These are phyloP conservation scores for Solanum chmielewskii DNA, from an alignment of 257 asterid genomes.

Conservation along the genomic window DNA sequence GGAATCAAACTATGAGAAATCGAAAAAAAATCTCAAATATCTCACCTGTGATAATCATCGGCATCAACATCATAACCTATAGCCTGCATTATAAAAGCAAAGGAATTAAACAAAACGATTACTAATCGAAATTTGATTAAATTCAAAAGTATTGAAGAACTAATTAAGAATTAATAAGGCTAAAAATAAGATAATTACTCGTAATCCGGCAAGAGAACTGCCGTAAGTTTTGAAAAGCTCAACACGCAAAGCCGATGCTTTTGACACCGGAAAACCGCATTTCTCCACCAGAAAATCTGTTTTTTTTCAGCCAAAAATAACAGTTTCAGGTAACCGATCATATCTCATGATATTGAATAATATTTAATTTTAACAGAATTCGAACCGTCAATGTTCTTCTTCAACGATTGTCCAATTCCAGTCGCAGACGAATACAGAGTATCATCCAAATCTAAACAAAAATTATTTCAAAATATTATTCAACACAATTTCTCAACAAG, in stretches of 20 bases:
- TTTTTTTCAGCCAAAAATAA: background rate
- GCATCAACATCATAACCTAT: constrained; percentile 62
- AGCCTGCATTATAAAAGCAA: constrained; percentile 29
- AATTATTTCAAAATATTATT: background rate
- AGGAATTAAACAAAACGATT: background rate
- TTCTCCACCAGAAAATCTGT: constrained; percentile 60
- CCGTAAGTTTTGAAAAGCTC: constrained; percentile 78
- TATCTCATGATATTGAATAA: background rate
- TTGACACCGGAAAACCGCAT: constrained; percentile 47
- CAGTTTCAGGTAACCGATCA: background rate
- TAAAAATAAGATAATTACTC: constrained; percentile 30
- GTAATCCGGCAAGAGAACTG: constrained; percentile 85
- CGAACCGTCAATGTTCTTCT: constrained; percentile 70
- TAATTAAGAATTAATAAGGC: background rate
- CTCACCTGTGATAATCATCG: constrained; percentile 81
- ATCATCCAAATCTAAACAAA: constrained; percentile 67
- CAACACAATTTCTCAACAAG: background rate
- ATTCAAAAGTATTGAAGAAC: background rate
- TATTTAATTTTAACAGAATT: background rate
- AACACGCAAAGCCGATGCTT: constrained; percentile 54
- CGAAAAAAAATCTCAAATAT: background rate
- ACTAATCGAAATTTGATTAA: background rate
- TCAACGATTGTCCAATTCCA: constrained; percentile 72
- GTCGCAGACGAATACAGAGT: constrained; percentile 64
- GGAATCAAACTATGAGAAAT: background rate